Base-by-base conservation (phyloP, 352 stramenopile species). In the Globisporangium okanoganense region DNA sequence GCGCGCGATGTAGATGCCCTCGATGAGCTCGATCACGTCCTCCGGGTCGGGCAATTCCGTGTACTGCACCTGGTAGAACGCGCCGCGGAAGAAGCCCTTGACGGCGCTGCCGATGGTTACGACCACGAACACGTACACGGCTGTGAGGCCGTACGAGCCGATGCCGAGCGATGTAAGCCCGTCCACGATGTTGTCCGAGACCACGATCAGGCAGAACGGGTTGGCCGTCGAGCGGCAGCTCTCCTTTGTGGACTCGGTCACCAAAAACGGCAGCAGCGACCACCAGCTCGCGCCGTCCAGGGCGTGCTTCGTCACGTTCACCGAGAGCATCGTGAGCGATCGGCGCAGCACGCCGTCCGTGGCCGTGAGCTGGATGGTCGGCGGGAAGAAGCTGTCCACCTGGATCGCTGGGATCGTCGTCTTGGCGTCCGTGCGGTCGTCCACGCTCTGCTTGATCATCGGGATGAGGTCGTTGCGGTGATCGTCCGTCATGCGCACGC, bases 1-100 rank as follows among this genome's bases (percentile, higher is more conserved):
- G 25, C 87, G 73, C 36, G 85, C 87, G 43, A 96, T 94, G 70
- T 96, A 96, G 56, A 96, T 91, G 22, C 87, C 87, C 64, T 96
- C 85, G 9, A 94, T 79, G 35, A 96, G 78, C 68, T 96, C 87
- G 36, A 96, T 65, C 41, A 96, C 79, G 51, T 94, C 85, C 16
- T 90, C 78, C 0, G 87, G 85, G 45, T 94, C 86, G 0, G 87
- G 87, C 10, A 96, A 67, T 53, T 96, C 87, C 14, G 72, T 62
- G 66, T 94, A 94, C 62, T 94, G 81, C 55, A 96, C 88, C 63
- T 90, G 65, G 65, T 81, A 85, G 33, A 93, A 55, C n/a, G 75
- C 81, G 8, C 85, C 85, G 10, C 87, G 87, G 68, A 96, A 91
- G 57, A 92, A 91, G 10, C 75, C 69, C 62, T 94, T 94, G 25